These are phyloP conservation scores for Clathrus columnatus DNA, from an alignment of 768 basidiomycete genomes.

Conservation along the genomic window DNA sequence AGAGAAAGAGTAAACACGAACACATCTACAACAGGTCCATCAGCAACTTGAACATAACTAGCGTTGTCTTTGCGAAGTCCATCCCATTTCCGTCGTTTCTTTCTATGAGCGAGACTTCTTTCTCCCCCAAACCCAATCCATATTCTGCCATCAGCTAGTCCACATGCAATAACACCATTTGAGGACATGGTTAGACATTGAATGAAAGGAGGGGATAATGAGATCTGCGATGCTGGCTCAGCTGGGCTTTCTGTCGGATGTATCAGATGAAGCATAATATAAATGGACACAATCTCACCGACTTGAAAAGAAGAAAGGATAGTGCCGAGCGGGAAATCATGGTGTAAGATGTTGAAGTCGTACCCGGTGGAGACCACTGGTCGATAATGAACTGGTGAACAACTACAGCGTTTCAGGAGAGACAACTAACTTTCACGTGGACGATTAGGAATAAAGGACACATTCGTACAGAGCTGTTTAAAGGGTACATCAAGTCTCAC, in stretches of 20 bases:
- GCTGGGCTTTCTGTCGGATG: conserved; percentile 27
- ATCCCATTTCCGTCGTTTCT: conserved; percentile 64
- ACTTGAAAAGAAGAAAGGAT: conserved; percentile 52
- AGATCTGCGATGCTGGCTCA: conserved; percentile 37
- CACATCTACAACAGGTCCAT: conserved; percentile 70
- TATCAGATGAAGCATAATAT: conserved; percentile 1
- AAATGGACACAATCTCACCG: conserved; percentile 28
- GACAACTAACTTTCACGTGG: conserved; percentile 41
- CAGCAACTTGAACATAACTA: conserved; percentile 42
- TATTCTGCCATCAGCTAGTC: conserved; percentile 68
- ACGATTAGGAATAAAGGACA: conserved; percentile 63
- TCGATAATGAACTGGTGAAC: not conserved
- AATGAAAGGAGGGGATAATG: conserved; percentile 69
- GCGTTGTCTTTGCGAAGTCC: conserved; percentile 47
- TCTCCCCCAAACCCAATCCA: conserved; percentile 65
- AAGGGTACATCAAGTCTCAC: not conserved
- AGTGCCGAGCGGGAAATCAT: conserved; percentile 49
- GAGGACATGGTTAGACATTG: conserved; percentile 51
- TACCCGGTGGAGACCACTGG: conserved; percentile 65
- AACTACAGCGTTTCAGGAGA: not conserved
- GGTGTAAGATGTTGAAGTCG: conserved; percentile 60
- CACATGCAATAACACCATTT: conserved; percentile 54
- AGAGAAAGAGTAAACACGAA: conserved; percentile 25
- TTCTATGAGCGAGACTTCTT: conserved; percentile 33
- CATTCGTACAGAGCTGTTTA: conserved; percentile 56